Evolutionary conservation across 2,329 filamentous ascomycete genomes (phyloP).

Genomic region (Diaporthe citriasiana): DNA sequence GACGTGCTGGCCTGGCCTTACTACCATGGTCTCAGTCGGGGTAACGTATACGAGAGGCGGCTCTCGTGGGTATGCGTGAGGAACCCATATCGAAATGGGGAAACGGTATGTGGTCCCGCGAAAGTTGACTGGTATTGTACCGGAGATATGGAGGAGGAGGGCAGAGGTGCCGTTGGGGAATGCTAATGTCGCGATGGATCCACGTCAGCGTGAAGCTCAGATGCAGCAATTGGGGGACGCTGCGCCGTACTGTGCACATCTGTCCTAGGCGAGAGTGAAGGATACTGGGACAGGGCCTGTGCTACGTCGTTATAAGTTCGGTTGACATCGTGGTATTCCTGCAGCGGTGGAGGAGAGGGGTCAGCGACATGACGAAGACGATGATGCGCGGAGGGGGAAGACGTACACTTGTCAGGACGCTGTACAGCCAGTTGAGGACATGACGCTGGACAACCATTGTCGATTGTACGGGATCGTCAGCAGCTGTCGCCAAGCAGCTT

Average conservation of each 20-base stretch:
- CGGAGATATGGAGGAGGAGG: constrained; percentile 86
- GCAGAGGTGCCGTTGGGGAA: constrained; percentile 90
- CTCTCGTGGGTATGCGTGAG: constrained; percentile 89
- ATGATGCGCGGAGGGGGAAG: constrained; percentile 27
- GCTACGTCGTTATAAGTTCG: constrained; percentile 94
- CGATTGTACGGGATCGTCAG: constrained; percentile 40
- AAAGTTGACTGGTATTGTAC: constrained; percentile 92
- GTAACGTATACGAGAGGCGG: constrained; percentile 90
- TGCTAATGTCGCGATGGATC: constrained; percentile 65
- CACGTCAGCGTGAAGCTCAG: constrained; percentile 37
- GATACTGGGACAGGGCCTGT: constrained; percentile 82
- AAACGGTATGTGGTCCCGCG: constrained; percentile 92
- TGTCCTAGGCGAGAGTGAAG: constrained; percentile 86
- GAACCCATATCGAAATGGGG: constrained; percentile 92
- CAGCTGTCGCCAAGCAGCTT: constrained; percentile 32
- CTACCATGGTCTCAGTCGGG: constrained; percentile 88
- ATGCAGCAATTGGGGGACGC: constrained; percentile 40
- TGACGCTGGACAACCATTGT: constrained; percentile 85
- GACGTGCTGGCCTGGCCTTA: constrained; percentile 94
- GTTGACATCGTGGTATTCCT: constrained; percentile 96
- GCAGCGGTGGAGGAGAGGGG: constrained; percentile 41
- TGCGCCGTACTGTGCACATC: constrained; percentile 93
- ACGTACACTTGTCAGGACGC: constrained; percentile 82
- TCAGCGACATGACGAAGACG: constrained; percentile 36
- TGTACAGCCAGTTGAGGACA: constrained; percentile 95